Conservation (phyloP, 1,139 yeast species). For the Diutina neorugosa region DNA sequence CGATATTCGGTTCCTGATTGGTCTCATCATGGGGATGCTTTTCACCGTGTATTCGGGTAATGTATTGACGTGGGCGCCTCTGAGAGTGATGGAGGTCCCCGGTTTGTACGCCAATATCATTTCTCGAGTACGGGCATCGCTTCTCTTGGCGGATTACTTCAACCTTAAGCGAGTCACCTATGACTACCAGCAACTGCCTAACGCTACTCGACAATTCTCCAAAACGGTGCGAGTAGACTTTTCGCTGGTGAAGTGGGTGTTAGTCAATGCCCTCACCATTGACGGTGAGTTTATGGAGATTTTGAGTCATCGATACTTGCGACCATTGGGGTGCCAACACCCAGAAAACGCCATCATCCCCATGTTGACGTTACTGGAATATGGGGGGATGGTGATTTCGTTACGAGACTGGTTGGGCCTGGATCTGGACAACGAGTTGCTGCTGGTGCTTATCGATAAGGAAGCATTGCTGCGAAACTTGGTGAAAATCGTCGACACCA, state of each 20-base stretch:
- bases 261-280: constrained; percentile 82
- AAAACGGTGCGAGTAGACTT: constrained; percentile 73
- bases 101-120: constrained; percentile 82
- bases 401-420: constrained; percentile 82
- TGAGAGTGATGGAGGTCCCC: constrained; percentile 60
- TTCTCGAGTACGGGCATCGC: constrained; percentile 57
- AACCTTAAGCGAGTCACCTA: constrained; percentile 89
- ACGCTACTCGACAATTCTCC: constrained; percentile 65
- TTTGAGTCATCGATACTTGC: constrained; percentile 81
- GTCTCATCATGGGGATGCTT: constrained; percentile 69
- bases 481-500: constrained; percentile 41
- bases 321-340: constrained; percentile 76
- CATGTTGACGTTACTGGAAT: constrained; percentile 77
- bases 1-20: constrained; percentile 82
- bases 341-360: constrained; percentile 82
- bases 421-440: constrained; percentile 31
- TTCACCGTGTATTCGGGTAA: constrained; percentile 83
- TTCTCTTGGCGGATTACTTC: constrained; percentile 74
- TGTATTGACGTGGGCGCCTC: constrained; percentile 70
- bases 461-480: constrained; percentile 70
- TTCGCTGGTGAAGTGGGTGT: constrained; percentile 75
- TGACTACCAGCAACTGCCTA: constrained; percentile 87
- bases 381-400: constrained; percentile 92
- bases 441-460: constrained; percentile 71
- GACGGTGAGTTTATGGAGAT: constrained; percentile 92